Conservation (phyloP, 208 protist genomes). For the Borovskyia barvae region DNA sequence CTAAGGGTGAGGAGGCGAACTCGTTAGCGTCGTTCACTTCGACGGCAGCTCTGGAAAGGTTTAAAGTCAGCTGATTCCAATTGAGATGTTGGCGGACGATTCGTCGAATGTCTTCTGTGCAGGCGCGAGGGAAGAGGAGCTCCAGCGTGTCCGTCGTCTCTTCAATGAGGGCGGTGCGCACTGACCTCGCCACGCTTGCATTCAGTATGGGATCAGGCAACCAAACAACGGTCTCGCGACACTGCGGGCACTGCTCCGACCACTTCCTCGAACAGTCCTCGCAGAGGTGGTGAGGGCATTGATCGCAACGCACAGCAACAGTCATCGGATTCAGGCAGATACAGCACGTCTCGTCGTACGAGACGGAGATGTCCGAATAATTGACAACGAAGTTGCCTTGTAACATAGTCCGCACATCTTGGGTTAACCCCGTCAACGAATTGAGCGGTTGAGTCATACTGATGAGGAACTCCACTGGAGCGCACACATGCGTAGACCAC, state of each 20-base stretch:
- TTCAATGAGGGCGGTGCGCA: not conserved
- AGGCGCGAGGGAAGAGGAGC: not conserved
- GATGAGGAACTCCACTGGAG: too few relatives aligned
- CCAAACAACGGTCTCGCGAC: conserved; percentile 2
- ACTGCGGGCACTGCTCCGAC: not conserved
- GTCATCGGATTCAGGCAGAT: conserved; percentile 11
- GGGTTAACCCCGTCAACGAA: too few relatives aligned
- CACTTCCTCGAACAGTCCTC: not conserved
- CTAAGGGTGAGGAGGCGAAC: not conserved
- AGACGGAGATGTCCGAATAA: conserved; percentile 3
- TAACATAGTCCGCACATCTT: not conserved
- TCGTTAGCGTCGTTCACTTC: conserved; percentile 1
- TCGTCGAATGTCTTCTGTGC: not conserved
- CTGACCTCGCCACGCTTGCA: not conserved
- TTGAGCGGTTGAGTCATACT: too few relatives aligned
- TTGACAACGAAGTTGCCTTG: not conserved
- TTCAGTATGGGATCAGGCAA: not conserved
- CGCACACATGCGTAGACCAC: too few relatives aligned
- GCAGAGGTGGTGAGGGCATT: conserved; percentile 7
- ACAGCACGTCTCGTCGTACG: conserved; percentile 6
- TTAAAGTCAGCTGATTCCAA: not conserved
- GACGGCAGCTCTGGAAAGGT: not conserved
- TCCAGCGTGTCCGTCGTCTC: not conserved
- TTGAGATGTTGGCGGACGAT: not conserved
- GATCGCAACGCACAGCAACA: not conserved